phyloP scores from a whole-genome alignment of 176 grass and related monocot species.

The Musa beccarii region DNA sequence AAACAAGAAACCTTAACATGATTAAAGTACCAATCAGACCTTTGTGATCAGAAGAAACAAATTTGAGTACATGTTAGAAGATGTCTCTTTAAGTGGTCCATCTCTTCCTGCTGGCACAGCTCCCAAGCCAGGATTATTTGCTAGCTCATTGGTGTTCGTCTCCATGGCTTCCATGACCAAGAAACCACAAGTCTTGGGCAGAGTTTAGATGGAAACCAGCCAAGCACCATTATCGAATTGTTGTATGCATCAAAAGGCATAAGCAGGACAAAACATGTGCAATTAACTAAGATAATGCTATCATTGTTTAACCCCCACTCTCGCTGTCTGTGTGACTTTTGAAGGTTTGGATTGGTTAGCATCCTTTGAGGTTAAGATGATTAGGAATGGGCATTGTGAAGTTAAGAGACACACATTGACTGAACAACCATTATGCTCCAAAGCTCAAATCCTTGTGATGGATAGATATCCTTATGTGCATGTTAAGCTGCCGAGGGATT shows the following conservation, averaged over 20 bases:
- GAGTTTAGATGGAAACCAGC: neutral
- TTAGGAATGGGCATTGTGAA: no score
- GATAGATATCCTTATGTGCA: no score
- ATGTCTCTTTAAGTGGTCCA: neutral
- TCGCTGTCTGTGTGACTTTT: neutral
- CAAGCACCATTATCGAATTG: neutral
- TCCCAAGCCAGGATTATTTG: neutral
- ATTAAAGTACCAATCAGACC: no score
- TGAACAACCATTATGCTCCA: no score
- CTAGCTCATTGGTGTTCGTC: neutral
- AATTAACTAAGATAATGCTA: neutral
- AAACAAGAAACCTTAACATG: no score
- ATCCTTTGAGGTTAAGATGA: no score
- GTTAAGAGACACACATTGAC: no score
- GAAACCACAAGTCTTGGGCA: no score
- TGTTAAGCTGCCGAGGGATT: no score
- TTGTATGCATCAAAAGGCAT: neutral
- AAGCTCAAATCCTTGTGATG: no score
- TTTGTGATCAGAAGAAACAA: no score
- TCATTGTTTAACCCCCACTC: neutral
- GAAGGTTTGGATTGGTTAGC: no score
- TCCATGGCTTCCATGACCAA: neutral
- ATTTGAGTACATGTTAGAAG: neutral
- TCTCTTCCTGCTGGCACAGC: neutral
- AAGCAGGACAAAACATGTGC: neutral